Evolutionary conservation across 352 stramenopile genomes (phyloP).

Genomic region (Phytophthora nicotianae): DNA sequence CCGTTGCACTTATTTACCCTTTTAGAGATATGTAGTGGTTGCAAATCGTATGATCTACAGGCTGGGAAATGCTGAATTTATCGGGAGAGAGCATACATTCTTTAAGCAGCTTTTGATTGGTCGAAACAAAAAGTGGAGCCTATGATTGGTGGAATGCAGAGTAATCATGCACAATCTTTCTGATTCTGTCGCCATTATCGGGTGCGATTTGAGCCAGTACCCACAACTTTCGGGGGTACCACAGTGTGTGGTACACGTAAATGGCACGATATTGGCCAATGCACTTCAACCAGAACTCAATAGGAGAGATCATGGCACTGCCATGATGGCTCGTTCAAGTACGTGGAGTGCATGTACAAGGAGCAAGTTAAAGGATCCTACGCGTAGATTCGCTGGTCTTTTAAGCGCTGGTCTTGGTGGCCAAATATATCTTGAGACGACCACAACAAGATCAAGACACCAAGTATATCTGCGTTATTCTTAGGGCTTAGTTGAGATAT

Average conservation of each 20-base stretch:
- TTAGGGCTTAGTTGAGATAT: neutral
- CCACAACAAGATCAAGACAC: neutral
- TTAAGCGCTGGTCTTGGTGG: neutral
- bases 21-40: neutral
- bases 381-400: too few relatives aligned
- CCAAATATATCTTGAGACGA: neutral
- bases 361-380: too few relatives aligned
- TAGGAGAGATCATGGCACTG: too few relatives aligned
- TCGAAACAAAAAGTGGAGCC: neutral
- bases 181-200: conserved; percentile 3
- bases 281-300: neutral
- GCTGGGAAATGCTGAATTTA: neutral
- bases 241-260: conserved; percentile 1
- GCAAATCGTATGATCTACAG: neutral
- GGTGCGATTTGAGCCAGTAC: neutral
- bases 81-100: neutral
- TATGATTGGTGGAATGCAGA: conserved; percentile 8
- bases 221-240: neutral
- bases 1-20: neutral
- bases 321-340: too few relatives aligned
- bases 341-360: too few relatives aligned
- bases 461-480: neutral
- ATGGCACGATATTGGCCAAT: neutral
- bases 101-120: neutral
- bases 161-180: conserved; percentile 9